Percentiles rank a stretch among this genome's conserved stretches.
Conservation (phyloP, 768 basidiomycete species). For the Kwoniella heveanensis region DNA sequence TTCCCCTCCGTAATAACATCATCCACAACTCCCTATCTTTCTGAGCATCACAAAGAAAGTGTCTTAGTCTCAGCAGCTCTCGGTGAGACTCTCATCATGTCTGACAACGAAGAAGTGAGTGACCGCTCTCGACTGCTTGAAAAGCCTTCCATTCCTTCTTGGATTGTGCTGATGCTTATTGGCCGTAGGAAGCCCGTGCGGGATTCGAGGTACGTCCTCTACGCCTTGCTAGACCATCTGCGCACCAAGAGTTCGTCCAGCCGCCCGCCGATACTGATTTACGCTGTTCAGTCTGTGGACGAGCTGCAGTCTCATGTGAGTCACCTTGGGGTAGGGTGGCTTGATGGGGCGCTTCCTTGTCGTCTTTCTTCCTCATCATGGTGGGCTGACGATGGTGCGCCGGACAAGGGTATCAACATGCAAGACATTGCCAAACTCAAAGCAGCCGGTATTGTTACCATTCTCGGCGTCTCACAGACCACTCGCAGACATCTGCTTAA, state of each 20-base stretch:
- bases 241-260: too few species aligned
- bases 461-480: conserved; percentile 73
- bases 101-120: conserved; percentile 44
- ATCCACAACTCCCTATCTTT: too few species aligned
- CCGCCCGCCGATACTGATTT: too few species aligned
- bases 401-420: conserved; percentile 87
- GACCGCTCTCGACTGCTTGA: background rate
- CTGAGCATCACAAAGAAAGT: too few species aligned
- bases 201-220: conserved; percentile 28
- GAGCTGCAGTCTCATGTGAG: conserved; percentile 51
- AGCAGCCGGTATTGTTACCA: conserved; percentile 58
- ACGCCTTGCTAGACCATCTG: too few species aligned
- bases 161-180: background rate
- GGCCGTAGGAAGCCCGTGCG: conserved; percentile 8
- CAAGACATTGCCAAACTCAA: conserved; percentile 95
- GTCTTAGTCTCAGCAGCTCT: too few species aligned
- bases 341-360: background rate
- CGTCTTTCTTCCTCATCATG: background rate
- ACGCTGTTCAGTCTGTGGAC: conserved; percentile 39
- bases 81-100: too few species aligned
- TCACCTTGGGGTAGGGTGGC: background rate
- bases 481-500: conserved; percentile 85
- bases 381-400: too few species aligned
- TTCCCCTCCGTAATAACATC: too few species aligned
- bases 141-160: too few species aligned